These are phyloP conservation scores for Aspergillus japonicus DNA, from an alignment of 2,329 filamentous ascomycete species.

Conservation along the genomic window DNA sequence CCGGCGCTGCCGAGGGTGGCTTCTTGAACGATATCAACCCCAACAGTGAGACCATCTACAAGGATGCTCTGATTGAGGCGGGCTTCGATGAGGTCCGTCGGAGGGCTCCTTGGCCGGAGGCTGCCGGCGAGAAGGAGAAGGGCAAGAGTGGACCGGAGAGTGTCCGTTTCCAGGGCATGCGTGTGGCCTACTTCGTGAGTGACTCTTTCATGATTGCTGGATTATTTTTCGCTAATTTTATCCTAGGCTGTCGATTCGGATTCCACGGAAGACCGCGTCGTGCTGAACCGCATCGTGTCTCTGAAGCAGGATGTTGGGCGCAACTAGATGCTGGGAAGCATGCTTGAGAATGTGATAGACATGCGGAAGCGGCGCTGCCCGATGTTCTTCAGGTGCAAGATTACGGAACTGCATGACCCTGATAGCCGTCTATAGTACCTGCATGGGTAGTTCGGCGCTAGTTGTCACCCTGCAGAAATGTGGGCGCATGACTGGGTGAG, in stretches of 20 bases:
- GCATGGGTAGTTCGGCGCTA: background rate
- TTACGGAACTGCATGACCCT: background rate
- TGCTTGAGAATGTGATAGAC: background rate
- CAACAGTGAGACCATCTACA: slow-evolving; percentile 76
- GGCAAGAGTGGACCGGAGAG: slow-evolving; percentile 61
- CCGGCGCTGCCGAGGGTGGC: slow-evolving; percentile 71
- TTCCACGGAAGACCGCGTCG: slow-evolving; percentile 72
- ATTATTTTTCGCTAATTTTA: slow-evolving; percentile 10
- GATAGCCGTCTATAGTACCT: background rate
- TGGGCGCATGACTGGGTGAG: background rate
- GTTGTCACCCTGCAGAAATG: background rate
- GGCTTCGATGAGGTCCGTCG: slow-evolving; percentile 75
- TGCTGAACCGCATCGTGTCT: slow-evolving; percentile 88
- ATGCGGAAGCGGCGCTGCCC: background rate
- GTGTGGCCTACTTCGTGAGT: slow-evolving; percentile 60
- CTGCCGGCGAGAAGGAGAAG: slow-evolving; percentile 59
- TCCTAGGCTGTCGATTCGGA: slow-evolving; percentile 65
- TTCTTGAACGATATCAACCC: slow-evolving; percentile 84
- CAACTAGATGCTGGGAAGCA: background rate
- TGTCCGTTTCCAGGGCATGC: slow-evolving; percentile 87
- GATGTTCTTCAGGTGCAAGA: background rate
- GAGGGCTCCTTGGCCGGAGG: slow-evolving; percentile 78
- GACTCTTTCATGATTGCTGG: background rate
- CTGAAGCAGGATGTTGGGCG: slow-evolving; percentile 64
- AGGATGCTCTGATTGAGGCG: slow-evolving; percentile 74